Evolutionary conservation across 371 early-diverging fungal genomes (phyloP), one percentile per base, ranked within the genome.

Genomic region (Mucor lusitanicus): DNA sequence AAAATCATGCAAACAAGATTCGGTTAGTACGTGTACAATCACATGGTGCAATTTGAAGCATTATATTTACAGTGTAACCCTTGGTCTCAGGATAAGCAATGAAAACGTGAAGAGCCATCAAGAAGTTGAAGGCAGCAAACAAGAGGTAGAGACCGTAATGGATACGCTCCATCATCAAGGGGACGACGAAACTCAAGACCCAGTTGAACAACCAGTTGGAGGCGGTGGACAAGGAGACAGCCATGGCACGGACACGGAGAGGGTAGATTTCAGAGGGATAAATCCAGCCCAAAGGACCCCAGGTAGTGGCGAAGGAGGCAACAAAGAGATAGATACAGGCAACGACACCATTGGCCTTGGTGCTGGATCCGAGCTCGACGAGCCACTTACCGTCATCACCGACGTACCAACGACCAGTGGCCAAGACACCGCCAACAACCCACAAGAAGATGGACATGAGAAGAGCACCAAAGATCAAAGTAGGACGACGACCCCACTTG

Each of bases 211-310:
- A 72, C 97, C 96, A 98, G 85, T 96, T 96, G 69, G 95, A 86
- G 19, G 94, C 91, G 30, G 97, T 96, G 19, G 94, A 90, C 30
- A 95, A 70, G 42, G 92, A 92, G 57, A 93, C 88, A 53, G 92
- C 96, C 83, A 93, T 95, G 65, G 93, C 88, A 63, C 92, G 89
- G 55, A 91, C 82, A 55, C 88, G 87, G 69, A 87, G 85, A 21
- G 93, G 91, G 75, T 88, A 93, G 60, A 94, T 91, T 73, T 97
- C 98, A 30, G 95, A 84, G 39, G 95, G 95, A 76, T 95, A 95
- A 68, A 93, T 90, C 97, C 97, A 97, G 39, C 92, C 94, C 54
- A 92, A 85, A 32, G 97, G 95, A 25, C 96, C 97, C 96, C 95
- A 96, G 35, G 94, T 88, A 69, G 86, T 83, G 48, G 95, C 93